Percentiles rank a stretch among this genome's conserved stretches.
These are phyloP conservation scores for Capsicum rhomboideum DNA, from an alignment of 257 asterid genomes.

Conservation along the genomic window DNA sequence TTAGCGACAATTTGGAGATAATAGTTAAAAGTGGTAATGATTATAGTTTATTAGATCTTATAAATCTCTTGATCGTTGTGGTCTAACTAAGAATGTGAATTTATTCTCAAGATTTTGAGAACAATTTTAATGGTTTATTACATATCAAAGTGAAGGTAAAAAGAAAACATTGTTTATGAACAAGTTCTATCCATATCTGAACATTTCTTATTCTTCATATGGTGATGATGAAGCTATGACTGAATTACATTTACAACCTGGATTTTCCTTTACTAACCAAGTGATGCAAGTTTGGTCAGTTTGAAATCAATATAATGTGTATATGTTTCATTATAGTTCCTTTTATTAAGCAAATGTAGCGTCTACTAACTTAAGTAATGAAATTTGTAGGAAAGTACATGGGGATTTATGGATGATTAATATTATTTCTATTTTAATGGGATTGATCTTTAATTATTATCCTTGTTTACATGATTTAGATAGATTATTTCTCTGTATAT, in stretches of 20 bases:
- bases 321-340: no score
- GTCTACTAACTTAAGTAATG: neutral
- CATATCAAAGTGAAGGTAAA: no score
- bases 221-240: neutral
- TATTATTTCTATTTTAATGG: no score
- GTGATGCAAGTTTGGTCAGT: no score
- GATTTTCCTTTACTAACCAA: neutral
- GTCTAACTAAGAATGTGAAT: neutral
- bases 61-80: neutral
- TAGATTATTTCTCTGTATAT: no score
- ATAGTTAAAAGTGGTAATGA: neutral
- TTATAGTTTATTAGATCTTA: neutral
- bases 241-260: neutral
- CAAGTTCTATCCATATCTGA: neutral
- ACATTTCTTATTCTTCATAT: neutral
- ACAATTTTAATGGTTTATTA: neutral
- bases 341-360: neutral
- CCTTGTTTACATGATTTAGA: no score
- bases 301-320: no score
- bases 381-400: neutral
- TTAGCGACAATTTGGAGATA: neutral
- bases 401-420: no score
- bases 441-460: no score
- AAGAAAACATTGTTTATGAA: no score
- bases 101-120: neutral